A percentile compares a stretch with the other conserved stretches of the same genome.
Evolutionary conservation across 129 eudicot species (phyloP).

Genomic region (Silybum marianum): DNA sequence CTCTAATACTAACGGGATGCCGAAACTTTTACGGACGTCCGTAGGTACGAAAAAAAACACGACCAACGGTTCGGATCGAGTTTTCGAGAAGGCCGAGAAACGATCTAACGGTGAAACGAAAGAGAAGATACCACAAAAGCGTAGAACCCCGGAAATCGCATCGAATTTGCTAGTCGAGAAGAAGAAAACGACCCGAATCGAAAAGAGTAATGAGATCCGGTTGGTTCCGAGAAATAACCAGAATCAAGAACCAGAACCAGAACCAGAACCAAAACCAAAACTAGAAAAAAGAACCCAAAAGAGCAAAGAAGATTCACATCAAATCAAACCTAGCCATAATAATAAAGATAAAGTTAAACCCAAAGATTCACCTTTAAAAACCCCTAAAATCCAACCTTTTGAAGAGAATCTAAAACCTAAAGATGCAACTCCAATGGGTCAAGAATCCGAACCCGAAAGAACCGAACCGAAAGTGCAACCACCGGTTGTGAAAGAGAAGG

Average conservation of each 20-base stretch:
- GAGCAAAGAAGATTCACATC: constrained; percentile 31
- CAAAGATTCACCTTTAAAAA: constrained; percentile 14
- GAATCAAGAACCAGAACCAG: constrained; percentile 20
- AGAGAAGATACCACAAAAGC: constrained; percentile 26
- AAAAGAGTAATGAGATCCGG: constrained; percentile 34
- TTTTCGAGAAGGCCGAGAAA: constrained; percentile 23
- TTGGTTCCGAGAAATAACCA: constrained; percentile 39
- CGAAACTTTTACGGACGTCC: background rate
- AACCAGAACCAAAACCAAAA: no score
- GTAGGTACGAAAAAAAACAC: constrained; percentile 32
- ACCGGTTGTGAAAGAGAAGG: constrained; percentile 27
- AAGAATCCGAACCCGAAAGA: constrained; percentile 21
- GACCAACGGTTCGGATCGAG: constrained; percentile 14
- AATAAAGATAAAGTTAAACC: constrained; percentile 16
- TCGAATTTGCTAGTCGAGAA: constrained; percentile 25
- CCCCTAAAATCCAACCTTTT: constrained; percentile 13
- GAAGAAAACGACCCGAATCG: constrained; percentile 28
- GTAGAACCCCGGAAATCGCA: constrained; percentile 28
- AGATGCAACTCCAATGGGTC: constrained; percentile 30
- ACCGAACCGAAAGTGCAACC: constrained; percentile 19
- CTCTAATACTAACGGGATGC: background rate
- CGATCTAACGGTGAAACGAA: constrained; percentile 20
- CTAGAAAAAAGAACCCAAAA: constrained; percentile 37
- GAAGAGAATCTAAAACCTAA: constrained; percentile 27
- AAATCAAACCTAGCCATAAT: constrained; percentile 16